Conservation (phyloP, 2,329 filamentous ascomycete species). For the Colletotrichum acutatum region DNA sequence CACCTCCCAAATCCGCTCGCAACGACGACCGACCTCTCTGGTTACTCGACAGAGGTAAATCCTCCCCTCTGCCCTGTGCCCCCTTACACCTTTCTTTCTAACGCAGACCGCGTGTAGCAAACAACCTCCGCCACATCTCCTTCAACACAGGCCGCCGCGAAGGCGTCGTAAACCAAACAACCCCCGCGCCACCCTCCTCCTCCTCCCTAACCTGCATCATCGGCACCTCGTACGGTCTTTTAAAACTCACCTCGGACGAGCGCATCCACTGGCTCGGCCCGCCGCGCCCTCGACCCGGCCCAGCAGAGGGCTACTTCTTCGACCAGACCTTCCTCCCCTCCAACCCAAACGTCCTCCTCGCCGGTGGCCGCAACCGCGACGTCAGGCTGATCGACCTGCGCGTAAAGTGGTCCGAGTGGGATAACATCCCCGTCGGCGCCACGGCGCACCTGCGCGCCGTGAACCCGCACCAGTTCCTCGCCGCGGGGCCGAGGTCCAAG, state of each 20-base stretch:
- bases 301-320: constrained; percentile 53
- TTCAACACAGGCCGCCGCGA: constrained; percentile 42
- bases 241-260: constrained; percentile 47
- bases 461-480: constrained; percentile 61
- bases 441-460: constrained; percentile 63
- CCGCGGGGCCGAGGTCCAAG: constrained; percentile 59
- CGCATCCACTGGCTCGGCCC: constrained; percentile 48
- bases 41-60: constrained; percentile 45
- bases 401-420: constrained; percentile 45
- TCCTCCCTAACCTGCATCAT: constrained; percentile 57
- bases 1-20: constrained; percentile 44
- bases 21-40: constrained; percentile 47
- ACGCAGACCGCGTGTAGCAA: constrained; percentile 38
- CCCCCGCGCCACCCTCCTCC: constrained; percentile 50
- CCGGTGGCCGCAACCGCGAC: constrained; percentile 60
- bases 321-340: constrained; percentile 58
- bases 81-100: background rate
- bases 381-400: constrained; percentile 61
- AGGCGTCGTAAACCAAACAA: constrained; percentile 53
- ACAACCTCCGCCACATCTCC: constrained; percentile 46
- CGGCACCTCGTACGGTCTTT: constrained; percentile 60
- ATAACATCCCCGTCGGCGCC: constrained; percentile 50
- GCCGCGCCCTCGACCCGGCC: constrained; percentile 34
- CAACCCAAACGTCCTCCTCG: constrained; percentile 58
- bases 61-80: background rate